Percentiles rank a stretch among this genome's conserved stretches.
Conservation (phyloP, 2,329 filamentous ascomycete genomes). For the Zasmidium angulare region DNA sequence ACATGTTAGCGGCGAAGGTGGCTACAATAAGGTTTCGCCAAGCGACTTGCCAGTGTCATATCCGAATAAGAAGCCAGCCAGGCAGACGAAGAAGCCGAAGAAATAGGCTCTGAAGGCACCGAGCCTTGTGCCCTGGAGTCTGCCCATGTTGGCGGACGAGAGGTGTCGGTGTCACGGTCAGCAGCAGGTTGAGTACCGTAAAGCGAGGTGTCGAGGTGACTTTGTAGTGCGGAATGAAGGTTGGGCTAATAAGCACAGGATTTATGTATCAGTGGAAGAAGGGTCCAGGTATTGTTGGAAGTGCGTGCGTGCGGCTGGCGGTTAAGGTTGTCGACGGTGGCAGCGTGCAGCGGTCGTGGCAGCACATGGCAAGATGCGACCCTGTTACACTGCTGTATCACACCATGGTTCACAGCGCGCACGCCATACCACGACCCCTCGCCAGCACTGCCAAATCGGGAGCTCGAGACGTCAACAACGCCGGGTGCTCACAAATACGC, state of each 20-base stretch:
- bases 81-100: constrained; percentile 29
- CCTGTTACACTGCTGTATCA: no score
- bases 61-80: constrained; percentile 33
- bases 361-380: no score
- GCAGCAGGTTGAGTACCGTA: no score
- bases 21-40: neutral
- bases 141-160: constrained; percentile 16
- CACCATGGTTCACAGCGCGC: no score
- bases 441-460: neutral
- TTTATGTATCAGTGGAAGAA: no score
- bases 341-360: no score
- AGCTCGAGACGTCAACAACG: neutral
- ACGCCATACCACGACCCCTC: neutral
- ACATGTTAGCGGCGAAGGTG: neutral
- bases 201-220: no score
- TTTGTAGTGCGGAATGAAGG: no score
- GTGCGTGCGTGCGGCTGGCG: no score
- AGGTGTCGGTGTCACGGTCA: neutral
- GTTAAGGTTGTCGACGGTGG: no score
- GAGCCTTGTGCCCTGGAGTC: constrained; percentile 23
- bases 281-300: no score
- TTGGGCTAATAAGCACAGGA: no score
- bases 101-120: constrained; percentile 27
- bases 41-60: constrained; percentile 46
- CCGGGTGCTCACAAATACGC: neutral